Percentiles rank a stretch among this genome's conserved stretches.
Evolutionary conservation across 495 filamentous ascomycete species (phyloP).

Genomic region (Penicillium dipodomyicola): DNA sequence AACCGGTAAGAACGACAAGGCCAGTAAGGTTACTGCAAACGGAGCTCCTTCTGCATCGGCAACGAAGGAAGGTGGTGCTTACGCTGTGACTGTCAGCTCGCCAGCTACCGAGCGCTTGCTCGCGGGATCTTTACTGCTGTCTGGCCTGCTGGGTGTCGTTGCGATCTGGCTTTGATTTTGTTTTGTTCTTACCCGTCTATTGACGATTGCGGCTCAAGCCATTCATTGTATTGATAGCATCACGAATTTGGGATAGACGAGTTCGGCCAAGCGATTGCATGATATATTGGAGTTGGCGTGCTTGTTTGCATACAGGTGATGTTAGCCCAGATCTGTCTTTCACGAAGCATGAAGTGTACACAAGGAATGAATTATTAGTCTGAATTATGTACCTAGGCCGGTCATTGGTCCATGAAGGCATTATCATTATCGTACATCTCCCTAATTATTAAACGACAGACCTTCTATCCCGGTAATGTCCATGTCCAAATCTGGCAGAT

Average conservation of each 20-base stretch:
- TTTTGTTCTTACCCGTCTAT: neutral
- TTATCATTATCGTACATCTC: conserved; percentile 10
- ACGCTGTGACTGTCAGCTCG: conserved; percentile 15
- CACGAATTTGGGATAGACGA: conserved; percentile 18
- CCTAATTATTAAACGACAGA: conserved; percentile 15
- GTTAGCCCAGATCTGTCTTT: conserved; percentile 8
- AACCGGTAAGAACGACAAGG: conserved; percentile 1
- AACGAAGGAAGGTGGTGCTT: conserved; percentile 23
- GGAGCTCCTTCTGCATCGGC: conserved; percentile 18
- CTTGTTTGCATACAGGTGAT: conserved; percentile 16
- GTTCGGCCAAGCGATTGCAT: neutral
- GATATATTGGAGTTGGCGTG: conserved; percentile 4
- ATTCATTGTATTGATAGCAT: conserved; percentile 28
- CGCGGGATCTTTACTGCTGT: conserved; percentile 22
- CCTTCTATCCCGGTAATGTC: conserved; percentile 24
- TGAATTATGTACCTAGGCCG: neutral
- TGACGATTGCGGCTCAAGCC: neutral
- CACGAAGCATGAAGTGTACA: conserved; percentile 9
- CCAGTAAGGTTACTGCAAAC: conserved; percentile 5
- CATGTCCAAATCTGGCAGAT: conserved; percentile 22
- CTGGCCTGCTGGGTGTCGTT: conserved; percentile 21
- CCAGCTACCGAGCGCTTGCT: conserved; percentile 26
- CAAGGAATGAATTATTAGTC: conserved; percentile 10
- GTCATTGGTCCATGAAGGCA: neutral
- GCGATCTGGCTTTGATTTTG: conserved; percentile 26